phyloP scores from a whole-genome alignment of 2,329 filamentous ascomycete genomes.

The Nemania diffusa region DNA sequence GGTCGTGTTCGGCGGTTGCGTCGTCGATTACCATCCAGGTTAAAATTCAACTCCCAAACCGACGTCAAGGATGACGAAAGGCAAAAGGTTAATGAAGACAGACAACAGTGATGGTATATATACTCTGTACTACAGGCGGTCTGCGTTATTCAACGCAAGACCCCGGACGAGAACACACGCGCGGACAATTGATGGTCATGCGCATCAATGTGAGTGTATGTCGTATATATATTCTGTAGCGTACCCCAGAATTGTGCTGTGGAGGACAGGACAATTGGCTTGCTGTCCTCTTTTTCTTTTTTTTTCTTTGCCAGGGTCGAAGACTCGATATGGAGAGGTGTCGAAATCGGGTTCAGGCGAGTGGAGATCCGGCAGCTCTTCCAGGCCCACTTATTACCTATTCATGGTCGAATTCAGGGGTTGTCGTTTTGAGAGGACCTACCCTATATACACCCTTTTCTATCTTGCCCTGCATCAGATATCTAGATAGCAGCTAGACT shows the following conservation, averaged over 20 bases:
- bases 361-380: background rate
- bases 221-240: no score
- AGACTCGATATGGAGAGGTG: conserved; percentile 19
- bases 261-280: conserved; percentile 6
- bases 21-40: background rate
- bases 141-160: conserved; percentile 21
- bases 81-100: background rate
- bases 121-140: no score
- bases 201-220: conserved; percentile 4
- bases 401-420: background rate
- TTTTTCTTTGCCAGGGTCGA: conserved; percentile 11
- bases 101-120: background rate
- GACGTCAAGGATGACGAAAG: background rate
- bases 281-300: conserved; percentile 20
- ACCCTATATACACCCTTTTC: background rate
- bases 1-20: background rate
- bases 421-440: background rate
- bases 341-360: conserved; percentile 13
- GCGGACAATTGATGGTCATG: conserved; percentile 19
- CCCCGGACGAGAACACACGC: background rate
- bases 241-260: no score
- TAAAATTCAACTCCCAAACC: background rate
- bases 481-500: no score
- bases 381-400: background rate
- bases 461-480: no score